Percentiles rank a stretch among this genome's conserved stretches.
Conservation (phyloP, 495 filamentous ascomycete genomes). For the Haplographium delicatum region DNA sequence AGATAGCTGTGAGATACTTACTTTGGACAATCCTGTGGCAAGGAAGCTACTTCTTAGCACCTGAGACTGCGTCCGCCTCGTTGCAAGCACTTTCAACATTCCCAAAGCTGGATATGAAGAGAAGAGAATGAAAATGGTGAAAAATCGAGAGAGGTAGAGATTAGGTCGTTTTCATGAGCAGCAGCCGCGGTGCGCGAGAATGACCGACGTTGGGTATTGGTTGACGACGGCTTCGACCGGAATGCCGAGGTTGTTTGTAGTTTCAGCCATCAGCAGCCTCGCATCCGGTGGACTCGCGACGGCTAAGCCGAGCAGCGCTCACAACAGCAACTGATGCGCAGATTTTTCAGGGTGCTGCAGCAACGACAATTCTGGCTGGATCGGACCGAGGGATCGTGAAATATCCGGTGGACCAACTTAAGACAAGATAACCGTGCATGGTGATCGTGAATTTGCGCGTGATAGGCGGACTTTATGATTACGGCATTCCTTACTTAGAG, state of each 20-base stretch:
- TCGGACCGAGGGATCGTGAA: constrained; percentile 14
- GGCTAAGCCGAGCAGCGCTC: too few relatives aligned
- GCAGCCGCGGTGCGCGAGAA: constrained; percentile 7
- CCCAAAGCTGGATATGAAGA: constrained; percentile 27
- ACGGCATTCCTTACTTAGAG: too few relatives aligned
- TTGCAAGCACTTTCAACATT: constrained; percentile 42
- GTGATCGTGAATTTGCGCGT: too few relatives aligned
- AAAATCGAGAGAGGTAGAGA: background rate
- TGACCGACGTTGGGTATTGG: constrained; percentile 5
- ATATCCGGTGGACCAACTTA: background rate
- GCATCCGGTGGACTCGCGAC: too few relatives aligned
- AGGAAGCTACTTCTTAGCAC: constrained; percentile 34
- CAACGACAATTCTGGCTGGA: background rate
- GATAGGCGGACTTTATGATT: too few relatives aligned
- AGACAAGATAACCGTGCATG: too few relatives aligned
- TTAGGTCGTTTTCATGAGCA: constrained; percentile 12
- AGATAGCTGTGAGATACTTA: constrained; percentile 19
- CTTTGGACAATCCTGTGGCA: constrained; percentile 27
- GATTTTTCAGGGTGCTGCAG: constrained; percentile 2
- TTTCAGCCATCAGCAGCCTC: too few relatives aligned
- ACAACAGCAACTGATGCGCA: constrained; percentile 16
- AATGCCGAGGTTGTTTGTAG: constrained; percentile 17
- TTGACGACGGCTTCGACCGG: too few relatives aligned
- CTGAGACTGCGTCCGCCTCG: constrained; percentile 36
- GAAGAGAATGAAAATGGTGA: constrained; percentile 18